phyloP scores from a whole-genome alignment of 495 filamentous ascomycete genomes.

The Alectoria sarmentosa region DNA sequence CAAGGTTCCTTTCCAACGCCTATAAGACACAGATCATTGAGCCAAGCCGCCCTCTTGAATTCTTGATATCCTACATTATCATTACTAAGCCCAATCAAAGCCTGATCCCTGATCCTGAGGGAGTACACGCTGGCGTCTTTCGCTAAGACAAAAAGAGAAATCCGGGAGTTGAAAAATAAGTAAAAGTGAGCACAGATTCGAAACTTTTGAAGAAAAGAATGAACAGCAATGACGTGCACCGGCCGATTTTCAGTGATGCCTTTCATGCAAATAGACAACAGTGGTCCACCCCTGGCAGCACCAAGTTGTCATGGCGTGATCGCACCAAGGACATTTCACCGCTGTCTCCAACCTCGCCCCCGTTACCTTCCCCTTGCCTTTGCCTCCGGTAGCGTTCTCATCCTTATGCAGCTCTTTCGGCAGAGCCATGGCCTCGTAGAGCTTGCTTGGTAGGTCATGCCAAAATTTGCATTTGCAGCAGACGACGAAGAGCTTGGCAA shows the following conservation, averaged over 20 bases:
- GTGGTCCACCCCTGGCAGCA: conserved; percentile 73
- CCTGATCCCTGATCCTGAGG: background rate
- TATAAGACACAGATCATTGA: background rate
- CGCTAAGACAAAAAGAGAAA: background rate
- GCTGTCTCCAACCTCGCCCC: conserved; percentile 36
- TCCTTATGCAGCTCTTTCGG: conserved; percentile 43
- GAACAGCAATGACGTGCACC: background rate
- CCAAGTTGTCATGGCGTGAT: conserved; percentile 60
- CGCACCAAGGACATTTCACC: conserved; percentile 72
- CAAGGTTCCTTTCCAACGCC: background rate
- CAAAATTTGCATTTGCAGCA: conserved; percentile 77
- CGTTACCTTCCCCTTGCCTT: conserved; percentile 12
- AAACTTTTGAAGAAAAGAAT: background rate
- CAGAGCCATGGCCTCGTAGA: conserved; percentile 67
- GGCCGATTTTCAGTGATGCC: conserved; percentile 41
- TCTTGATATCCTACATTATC: conserved; percentile 4
- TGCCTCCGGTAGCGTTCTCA: background rate
- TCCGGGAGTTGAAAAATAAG: background rate
- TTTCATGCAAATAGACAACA: conserved; percentile 60
- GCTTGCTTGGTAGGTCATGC: conserved; percentile 69
- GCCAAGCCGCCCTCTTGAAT: background rate
- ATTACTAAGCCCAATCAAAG: background rate
- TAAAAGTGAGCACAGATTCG: background rate
- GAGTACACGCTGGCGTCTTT: background rate
- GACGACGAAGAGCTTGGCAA: conserved; percentile 72